Percentiles rank a stretch among this genome's conserved stretches.
These are phyloP conservation scores for Aspergillus carbonarius DNA, from an alignment of 2,329 filamentous ascomycete genomes.

Conservation along the genomic window DNA sequence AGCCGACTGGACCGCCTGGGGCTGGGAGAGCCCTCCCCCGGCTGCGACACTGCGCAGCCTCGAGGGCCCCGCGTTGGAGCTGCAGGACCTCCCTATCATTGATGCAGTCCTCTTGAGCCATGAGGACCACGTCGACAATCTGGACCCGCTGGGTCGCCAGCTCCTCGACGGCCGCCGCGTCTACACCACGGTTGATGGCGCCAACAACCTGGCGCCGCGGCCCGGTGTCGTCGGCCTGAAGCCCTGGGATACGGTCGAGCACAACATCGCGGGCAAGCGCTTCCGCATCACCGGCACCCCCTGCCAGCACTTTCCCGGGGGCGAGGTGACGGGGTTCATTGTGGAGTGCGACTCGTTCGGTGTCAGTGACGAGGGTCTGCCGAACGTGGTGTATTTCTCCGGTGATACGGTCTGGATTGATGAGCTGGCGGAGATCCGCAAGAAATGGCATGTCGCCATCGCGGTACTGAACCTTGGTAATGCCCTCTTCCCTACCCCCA, in stretches of 20 bases:
- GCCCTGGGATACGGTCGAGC: slow-evolving; percentile 38
- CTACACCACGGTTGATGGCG: slow-evolving; percentile 46
- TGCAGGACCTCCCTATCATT: slow-evolving; percentile 46
- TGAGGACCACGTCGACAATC: slow-evolving; percentile 53
- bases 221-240: slow-evolving; percentile 36
- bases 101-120: slow-evolving; percentile 53
- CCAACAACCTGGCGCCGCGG: slow-evolving; percentile 41
- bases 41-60: slow-evolving; percentile 26
- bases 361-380: too few relatives aligned
- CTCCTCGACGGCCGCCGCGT: slow-evolving; percentile 49
- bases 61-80: slow-evolving; percentile 36
- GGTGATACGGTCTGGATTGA: too few relatives aligned
- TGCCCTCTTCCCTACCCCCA: too few relatives aligned
- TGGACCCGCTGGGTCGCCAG: slow-evolving; percentile 48
- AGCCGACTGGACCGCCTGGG: neutral
- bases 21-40: neutral
- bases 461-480: too few relatives aligned
- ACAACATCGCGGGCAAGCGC: slow-evolving; percentile 30
- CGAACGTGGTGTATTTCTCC: too few relatives aligned
- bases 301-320: slow-evolving; percentile 9
- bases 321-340: too few relatives aligned
- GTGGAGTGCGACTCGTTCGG: too few relatives aligned
- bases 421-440: too few relatives aligned
- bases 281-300: slow-evolving; percentile 12
- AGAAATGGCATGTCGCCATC: too few relatives aligned